Evolutionary conservation across 2,329 filamentous ascomycete genomes (phyloP), one percentile per base, ranked within the genome.

Genomic region (Lasiodiplodia hormozganensis): DNA sequence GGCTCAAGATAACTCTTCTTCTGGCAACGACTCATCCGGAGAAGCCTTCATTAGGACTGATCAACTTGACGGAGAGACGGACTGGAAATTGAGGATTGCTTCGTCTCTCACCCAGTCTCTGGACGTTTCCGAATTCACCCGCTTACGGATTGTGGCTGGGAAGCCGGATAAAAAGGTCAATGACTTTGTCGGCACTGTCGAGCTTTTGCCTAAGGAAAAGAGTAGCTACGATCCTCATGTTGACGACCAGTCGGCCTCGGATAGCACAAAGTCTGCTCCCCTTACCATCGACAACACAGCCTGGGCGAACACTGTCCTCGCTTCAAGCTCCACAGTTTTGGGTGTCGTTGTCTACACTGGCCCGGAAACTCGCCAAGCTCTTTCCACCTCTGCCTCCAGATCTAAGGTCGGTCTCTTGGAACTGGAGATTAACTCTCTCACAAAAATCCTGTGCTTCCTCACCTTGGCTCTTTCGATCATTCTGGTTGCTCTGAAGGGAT

Each of bases 21-120:
- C 72, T 12, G 69, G 69, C n/a, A 69, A 68, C 7, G 73, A 76
- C 28, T 36, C 68, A 72, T 31, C 85, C 31, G 94, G 94, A 34
- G 96, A 99, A 80, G 95, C 95, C 0, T 99, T 99, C 75, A 98
- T 99, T 76, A 88, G 96, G 70, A 99, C 96, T 2, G 96, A 99
- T 79, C 96, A 99, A 77, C 86, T 99, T 11, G 96, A 99, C 75
- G 96, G 96, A 73, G 96, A 99, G 82, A 99, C 96, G 0, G 96
- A 99, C 76, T 99, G 96, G 96, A 99, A 99, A 81, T 84, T 99
- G 68, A 90, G 96, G 36, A 81, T 98, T 43, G 94, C 96, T 1
- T 96, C 94, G 14, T 89, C 92, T 0, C 81, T 98, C 31, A 95
- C 94, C 0, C 96, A 99, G 76, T 87, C 84, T n/a, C 83, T 99